Evolutionary conservation across 169 alveolate species (phyloP), one percentile per base, ranked within the genome.

Genomic region (Plasmodium gallinaceum): DNA sequence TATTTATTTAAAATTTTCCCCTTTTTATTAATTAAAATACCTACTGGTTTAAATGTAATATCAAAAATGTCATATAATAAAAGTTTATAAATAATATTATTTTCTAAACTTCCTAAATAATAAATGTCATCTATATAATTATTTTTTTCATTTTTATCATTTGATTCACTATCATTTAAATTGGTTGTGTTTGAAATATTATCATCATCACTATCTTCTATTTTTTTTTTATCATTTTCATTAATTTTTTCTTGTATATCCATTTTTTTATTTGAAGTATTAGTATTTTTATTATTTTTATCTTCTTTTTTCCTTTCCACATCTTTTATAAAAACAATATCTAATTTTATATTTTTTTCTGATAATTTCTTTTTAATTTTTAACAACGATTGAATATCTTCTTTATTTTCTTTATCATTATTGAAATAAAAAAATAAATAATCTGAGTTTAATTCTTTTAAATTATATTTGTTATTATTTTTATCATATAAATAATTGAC

Each of bases 1-100:
- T 78, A 78, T 69, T 78, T 78, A 45, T 54, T 78, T 78, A 78
- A 46, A n/a, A 78, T 48, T 0, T 78, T 78, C 42, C 89, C 89
- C 76, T 78, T 78, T 42, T 78, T 78, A 57, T 78, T 78, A 16
- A 65, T 78, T 42, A 78, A 57, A 18, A 78, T 64, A 43, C 89
- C 24, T 18, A 78, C 60, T n/a, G 89, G 89, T 46, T 78, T 78
- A 69, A 65, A 78, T 3, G 89, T 78, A 68, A 78, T 58, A 43
- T 78, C 89, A 54, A 78, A 78, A 37, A 58, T 78, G 12, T 78
- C 89, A 45, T 78, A 78, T 32, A 78, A 60, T 45, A 78, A 69
- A 3, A 78, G 54, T 32, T 78, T 78, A 24, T 78, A 78, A 26
- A 78, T 78, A 12, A 60, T 65, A 42, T 78, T 78, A 48, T 78